Percentiles rank a stretch among this genome's conserved stretches.
Evolutionary conservation across 331 rosid species (phyloP).

Genomic region (Arachis monticola): DNA sequence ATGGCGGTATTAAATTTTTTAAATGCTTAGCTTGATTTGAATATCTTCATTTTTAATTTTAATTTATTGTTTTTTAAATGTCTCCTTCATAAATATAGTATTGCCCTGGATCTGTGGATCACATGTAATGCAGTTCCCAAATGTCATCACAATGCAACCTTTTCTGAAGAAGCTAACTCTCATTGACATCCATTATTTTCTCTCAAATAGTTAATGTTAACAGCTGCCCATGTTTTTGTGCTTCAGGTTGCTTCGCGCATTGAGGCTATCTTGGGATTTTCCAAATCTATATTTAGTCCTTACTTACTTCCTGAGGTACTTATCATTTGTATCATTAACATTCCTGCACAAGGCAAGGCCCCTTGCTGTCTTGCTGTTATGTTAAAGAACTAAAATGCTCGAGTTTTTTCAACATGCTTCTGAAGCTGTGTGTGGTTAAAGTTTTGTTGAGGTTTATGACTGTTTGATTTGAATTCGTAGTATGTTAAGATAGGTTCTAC

Average conservation of each 20-base stretch:
- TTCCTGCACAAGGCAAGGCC: constrained; percentile 24
- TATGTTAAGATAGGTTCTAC: constrained; percentile 7
- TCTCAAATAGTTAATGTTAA: background rate
- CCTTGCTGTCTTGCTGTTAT: background rate
- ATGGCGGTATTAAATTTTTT: constrained; percentile 9
- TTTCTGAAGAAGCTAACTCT: background rate
- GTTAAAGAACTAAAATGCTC: constrained; percentile 1
- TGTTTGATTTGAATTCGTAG: constrained; percentile 13
- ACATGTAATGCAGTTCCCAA: constrained; percentile 5
- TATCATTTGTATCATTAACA: constrained; percentile 8
- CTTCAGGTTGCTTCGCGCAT: constrained; percentile 70
- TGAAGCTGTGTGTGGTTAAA: constrained; percentile 5
- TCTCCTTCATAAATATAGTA: background rate
- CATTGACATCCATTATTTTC: constrained; percentile 4
- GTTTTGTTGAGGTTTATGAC: background rate
- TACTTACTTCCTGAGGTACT: constrained; percentile 72
- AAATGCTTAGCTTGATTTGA: constrained; percentile 9
- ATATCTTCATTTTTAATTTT: background rate
- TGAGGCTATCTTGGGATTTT: constrained; percentile 71
- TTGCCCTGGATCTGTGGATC: constrained; percentile 23
- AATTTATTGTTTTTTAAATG: background rate
- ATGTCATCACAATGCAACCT: constrained; percentile 23
- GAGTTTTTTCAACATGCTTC: constrained; percentile 24
- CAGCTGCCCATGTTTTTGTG: constrained; percentile 18
- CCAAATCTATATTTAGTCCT: constrained; percentile 70